phyloP scores from a whole-genome alignment of 148 eudicot genomes.

The Amaranthus cruentus region DNA sequence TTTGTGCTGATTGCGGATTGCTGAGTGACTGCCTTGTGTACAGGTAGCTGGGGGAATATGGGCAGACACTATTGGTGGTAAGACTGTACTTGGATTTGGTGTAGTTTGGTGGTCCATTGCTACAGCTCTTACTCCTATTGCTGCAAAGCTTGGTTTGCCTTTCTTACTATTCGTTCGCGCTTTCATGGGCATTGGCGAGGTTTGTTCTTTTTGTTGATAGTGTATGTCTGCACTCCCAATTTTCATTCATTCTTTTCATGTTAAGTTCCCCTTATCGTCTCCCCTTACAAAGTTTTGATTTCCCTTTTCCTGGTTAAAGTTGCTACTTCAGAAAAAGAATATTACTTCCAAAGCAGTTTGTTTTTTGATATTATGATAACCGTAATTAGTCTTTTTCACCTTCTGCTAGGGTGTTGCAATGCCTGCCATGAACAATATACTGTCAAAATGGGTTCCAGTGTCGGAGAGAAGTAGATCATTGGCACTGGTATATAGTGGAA shows the following conservation, averaged over 20 bases:
- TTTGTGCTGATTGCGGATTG: background rate
- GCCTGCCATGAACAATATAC: slow-evolving; percentile 98
- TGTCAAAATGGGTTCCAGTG: slow-evolving; percentile 95
- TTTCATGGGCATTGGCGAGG: slow-evolving; percentile 90
- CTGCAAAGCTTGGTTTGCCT: slow-evolving; percentile 85
- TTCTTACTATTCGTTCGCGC: slow-evolving; percentile 83
- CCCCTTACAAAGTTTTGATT: too few relatives aligned
- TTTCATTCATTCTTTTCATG: background rate
- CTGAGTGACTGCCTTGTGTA: slow-evolving; percentile 3
- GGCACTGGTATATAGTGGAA: slow-evolving; percentile 94
- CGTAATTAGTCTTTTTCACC: too few relatives aligned
- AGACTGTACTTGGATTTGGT: slow-evolving; percentile 76
- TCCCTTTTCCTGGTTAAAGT: too few relatives aligned
- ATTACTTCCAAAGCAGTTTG: too few relatives aligned
- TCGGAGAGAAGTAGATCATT: slow-evolving; percentile 94
- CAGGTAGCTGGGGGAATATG: slow-evolving; percentile 97
- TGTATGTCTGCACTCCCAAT: background rate
- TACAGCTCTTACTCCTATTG: slow-evolving; percentile 78
- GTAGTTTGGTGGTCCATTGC: slow-evolving; percentile 97
- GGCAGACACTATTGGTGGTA: slow-evolving; percentile 96
- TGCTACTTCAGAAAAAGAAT: too few relatives aligned
- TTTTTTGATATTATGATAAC: too few relatives aligned
- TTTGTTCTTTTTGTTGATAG: slow-evolving; percentile 11
- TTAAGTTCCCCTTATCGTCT: background rate
- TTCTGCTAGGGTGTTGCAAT: slow-evolving; percentile 88